Percentiles rank a stretch among this genome's conserved stretches.
Evolutionary conservation across 805 yeast species (phyloP).

Genomic region (Tetrapisispora namnaoensis): DNA sequence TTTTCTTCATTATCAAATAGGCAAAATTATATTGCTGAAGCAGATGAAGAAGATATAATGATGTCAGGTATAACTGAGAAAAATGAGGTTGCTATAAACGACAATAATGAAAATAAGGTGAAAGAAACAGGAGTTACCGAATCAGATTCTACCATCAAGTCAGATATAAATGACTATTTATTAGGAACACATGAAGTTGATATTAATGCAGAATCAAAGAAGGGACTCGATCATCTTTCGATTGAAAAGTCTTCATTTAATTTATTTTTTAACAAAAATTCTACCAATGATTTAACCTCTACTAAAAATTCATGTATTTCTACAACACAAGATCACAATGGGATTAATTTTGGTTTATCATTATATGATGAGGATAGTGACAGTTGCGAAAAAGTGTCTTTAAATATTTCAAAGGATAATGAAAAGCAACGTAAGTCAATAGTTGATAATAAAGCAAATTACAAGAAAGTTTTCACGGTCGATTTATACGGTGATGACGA

Average conservation of each 20-base stretch:
- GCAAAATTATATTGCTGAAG: conserved; percentile 1
- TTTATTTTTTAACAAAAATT: not conserved
- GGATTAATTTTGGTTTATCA: conserved; percentile 1
- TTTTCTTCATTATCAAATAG: not conserved
- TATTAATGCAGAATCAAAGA: not conserved
- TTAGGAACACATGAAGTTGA: not conserved
- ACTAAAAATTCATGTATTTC: not conserved
- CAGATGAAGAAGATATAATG: conserved; percentile 26
- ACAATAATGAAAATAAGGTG: not conserved
- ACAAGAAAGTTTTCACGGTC: conserved; percentile 24
- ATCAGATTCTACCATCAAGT: not conserved
- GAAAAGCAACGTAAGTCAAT: too few relatives aligned
- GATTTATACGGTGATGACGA: conserved; percentile 25
- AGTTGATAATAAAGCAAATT: conserved; percentile 4
- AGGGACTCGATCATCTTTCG: not conserved
- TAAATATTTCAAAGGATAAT: not conserved
- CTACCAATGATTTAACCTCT: not conserved
- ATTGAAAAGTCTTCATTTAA: not conserved
- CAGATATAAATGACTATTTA: not conserved
- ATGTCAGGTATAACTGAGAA: conserved; percentile 18
- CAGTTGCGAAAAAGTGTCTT: not conserved
- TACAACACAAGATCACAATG: not conserved
- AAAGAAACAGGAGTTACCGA: not conserved
- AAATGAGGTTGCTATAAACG: not conserved
- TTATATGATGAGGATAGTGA: conserved; percentile 1